phyloP scores from a whole-genome alignment of 805 yeast species.

The Saturnispora silvae region DNA sequence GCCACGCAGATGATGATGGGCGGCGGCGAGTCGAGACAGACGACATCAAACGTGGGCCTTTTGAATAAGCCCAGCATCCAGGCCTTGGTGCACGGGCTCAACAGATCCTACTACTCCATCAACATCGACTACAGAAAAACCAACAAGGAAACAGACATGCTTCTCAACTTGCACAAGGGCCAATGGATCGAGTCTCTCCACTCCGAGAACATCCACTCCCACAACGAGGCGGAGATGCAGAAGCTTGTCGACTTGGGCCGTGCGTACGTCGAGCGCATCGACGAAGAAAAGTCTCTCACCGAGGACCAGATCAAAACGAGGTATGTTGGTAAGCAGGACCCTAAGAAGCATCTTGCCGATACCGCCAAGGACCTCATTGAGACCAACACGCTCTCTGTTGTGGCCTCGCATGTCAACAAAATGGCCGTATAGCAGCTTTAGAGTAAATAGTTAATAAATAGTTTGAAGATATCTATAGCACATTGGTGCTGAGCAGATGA shows the following conservation, averaged over 20 bases:
- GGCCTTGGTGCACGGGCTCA: slow-evolving; percentile 92
- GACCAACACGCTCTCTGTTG: slow-evolving; percentile 76
- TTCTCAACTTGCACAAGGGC: slow-evolving; percentile 84
- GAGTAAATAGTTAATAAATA: background rate
- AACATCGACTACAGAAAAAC: slow-evolving; percentile 94
- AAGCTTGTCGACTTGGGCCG: slow-evolving; percentile 83
- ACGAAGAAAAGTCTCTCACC: slow-evolving; percentile 80
- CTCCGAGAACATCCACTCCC: slow-evolving; percentile 72
- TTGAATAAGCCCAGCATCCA: slow-evolving; percentile 94
- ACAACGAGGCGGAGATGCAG: slow-evolving; percentile 62
- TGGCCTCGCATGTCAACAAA: slow-evolving; percentile 83
- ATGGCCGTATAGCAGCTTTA: slow-evolving; percentile 58
- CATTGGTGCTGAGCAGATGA: background rate
- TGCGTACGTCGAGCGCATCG: slow-evolving; percentile 78
- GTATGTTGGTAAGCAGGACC: slow-evolving; percentile 97
- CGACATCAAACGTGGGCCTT: slow-evolving; percentile 92
- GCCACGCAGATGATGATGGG: slow-evolving; percentile 86
- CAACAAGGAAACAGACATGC: slow-evolving; percentile 84
- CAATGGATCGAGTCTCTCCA: slow-evolving; percentile 92
- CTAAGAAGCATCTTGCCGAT: slow-evolving; percentile 90
- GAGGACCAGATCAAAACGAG: slow-evolving; percentile 89
- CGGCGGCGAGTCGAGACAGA: slow-evolving; percentile 96
- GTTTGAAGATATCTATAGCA: background rate
- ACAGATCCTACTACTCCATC: slow-evolving; percentile 92
- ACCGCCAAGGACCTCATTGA: slow-evolving; percentile 81